Evolutionary conservation across 1,284 basidiomycete genomes (phyloP).

Genomic region (Tilletiopsis washingtonensis): DNA sequence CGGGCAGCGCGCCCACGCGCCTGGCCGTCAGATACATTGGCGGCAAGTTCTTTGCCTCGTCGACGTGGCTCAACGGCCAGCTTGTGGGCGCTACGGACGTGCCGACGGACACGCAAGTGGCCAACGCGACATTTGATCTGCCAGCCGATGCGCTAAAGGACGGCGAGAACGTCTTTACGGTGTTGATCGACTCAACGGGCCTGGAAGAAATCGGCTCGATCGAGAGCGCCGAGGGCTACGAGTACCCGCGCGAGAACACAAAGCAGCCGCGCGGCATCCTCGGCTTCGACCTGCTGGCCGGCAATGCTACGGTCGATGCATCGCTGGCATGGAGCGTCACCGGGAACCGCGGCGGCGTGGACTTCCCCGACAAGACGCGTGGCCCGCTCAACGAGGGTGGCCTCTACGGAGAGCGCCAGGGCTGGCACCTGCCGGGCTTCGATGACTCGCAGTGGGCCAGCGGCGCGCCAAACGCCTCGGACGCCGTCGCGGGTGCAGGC

Average conservation of each 20-base stretch:
- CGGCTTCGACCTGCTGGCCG: slow-evolving; percentile 53
- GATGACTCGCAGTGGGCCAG: slow-evolving; percentile 57
- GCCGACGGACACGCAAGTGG: slow-evolving; percentile 50
- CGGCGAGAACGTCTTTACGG: slow-evolving; percentile 63
- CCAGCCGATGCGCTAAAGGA: slow-evolving; percentile 54
- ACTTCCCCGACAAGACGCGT: slow-evolving; percentile 65
- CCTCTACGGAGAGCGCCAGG: slow-evolving; percentile 64
- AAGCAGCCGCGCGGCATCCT: slow-evolving; percentile 68
- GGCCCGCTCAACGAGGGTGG: slow-evolving; percentile 73
- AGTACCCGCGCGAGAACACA: background rate
- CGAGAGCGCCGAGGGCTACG: background rate
- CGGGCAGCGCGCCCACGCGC: slow-evolving; percentile 52
- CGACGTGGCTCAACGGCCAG: slow-evolving; percentile 64
- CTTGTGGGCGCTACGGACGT: slow-evolving; percentile 57
- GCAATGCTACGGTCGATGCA: slow-evolving; percentile 32
- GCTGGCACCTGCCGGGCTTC: slow-evolving; percentile 72
- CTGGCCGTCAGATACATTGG: slow-evolving; percentile 69
- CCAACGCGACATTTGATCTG: slow-evolving; percentile 48
- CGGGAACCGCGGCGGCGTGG: slow-evolving; percentile 69
- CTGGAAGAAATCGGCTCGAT: slow-evolving; percentile 52
- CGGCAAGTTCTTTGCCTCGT: slow-evolving; percentile 66
- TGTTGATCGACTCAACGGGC: slow-evolving; percentile 69
- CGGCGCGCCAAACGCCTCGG: slow-evolving; percentile 51
- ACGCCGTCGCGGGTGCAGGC: slow-evolving; percentile 50
- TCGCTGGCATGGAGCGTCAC: slow-evolving; percentile 65